Base-by-base conservation (phyloP, 345 rosid species). In the Rhodamnia rubescens region DNA sequence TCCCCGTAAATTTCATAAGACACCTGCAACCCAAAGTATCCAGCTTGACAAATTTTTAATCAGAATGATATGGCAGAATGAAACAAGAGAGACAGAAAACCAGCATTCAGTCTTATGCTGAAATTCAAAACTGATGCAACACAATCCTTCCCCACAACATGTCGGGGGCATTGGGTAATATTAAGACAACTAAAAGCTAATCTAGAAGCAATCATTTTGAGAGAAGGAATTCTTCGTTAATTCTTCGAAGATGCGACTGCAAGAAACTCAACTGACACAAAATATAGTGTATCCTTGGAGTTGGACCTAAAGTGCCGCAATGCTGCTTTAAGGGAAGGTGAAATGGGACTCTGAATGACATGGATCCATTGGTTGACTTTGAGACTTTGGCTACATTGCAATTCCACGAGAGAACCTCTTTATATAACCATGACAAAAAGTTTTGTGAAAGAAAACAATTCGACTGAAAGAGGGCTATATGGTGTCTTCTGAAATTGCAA, bases 1-100 rank as follows among this genome's bases (percentile, higher is more conserved):
- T 90, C 83, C 99, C 99, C 6, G 91, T 93, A 90, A 97, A 94
- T 51, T 91, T 93, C 6, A 96, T 91, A 42, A 97, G 99, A 89
- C 94, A 97, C 99, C 98, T 97, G 92, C 80, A 36, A 69, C 80
- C 78, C 80, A 36, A 9, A 59, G 47, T 36, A 56, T 57, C 24
- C 29, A 40, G 52, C 52, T 36, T 83, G 26, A 54, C 36, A 2
- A 69, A 8, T 2, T 69, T 69, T 36, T 18, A 29, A 64, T 64
- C 75, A 4, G 75, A 64, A 64, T 64, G 44, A 64, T 32, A 16
- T 32, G 80, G 80, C 47, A 69, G 80, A 36, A 47, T 36, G 1
- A 69, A 69, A 69, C 42, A 0, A 9, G 26, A 18, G 78, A 36
- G 14, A 36, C 12, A 64, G 47, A 69, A 69, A 36, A 69, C 80